Base-by-base conservation (phyloP, 2,329 filamentous ascomycete species). In the Fusarium fujikuroi region DNA sequence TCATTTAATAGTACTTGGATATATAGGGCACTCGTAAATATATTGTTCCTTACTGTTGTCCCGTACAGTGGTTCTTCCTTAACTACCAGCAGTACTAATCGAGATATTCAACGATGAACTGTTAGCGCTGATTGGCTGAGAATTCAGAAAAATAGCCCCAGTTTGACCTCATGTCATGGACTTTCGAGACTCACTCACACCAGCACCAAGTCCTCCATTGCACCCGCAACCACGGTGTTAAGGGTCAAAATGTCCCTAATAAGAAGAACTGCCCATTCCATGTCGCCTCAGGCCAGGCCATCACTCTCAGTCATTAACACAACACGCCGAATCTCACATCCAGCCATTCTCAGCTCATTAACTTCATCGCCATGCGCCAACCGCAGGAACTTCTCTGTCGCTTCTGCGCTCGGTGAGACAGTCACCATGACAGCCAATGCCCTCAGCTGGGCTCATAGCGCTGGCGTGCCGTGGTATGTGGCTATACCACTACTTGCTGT, bases 401-500 rank as follows among this genome's bases (percentile, higher is more conserved):
- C 77, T 53, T 73, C 79, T 43, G 66, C 77, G 36, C 66, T 82
- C 25, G 78, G 76, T 14, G 78, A 81, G n/a, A 75, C 76, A 43
- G 77, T 87, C 60, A 76, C 83, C 32, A 73, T 78, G 54, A 81
- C 86, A 7, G 84, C 87, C 37, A 78, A 84, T 58, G 75, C 83
- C 66, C 82, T 90, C 56, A 77, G 83, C 40, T 80, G 79, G 50
- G 60, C 86, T 15, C 88, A 90, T 75, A 44, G 76, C 53, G 81
- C 82, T 30, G 83, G 84, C 42, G 76, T 86, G 3, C 87, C 88
- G 3, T 90, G 88, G 88, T 89, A 83, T 72, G 71, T 89, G 37
- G 83, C 84, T 34, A 87, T 90, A 52, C 87, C 88, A 9, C 80
- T 87, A n/a, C 80, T 87, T 19, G 86, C 87, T 11, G 68, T 89